Percentiles rank a stretch among this genome's conserved stretches.
Evolutionary conservation across 1,284 basidiomycete species (phyloP).

Genomic region (Cryptococcus maquisensis): DNA sequence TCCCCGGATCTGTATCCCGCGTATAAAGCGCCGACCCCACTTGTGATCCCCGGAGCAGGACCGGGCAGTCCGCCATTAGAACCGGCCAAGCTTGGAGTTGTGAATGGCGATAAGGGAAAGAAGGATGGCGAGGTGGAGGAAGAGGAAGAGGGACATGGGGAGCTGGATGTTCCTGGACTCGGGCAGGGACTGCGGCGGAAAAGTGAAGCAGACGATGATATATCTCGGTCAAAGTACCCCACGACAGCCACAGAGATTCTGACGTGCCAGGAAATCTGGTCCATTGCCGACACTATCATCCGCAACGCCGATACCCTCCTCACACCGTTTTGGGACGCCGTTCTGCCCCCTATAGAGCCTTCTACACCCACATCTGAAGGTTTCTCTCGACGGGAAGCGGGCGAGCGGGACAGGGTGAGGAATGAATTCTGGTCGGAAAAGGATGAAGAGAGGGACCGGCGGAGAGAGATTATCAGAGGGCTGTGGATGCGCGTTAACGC

Average conservation of each 20-base stretch:
- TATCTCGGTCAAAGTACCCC: conserved; percentile 55
- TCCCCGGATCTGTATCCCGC: conserved; percentile 30
- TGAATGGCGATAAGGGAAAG: background rate
- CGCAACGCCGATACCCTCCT: conserved; percentile 59
- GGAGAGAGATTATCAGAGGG: conserved; percentile 52
- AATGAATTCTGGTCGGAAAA: conserved; percentile 35
- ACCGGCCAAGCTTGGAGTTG: conserved; percentile 13
- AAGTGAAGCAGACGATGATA: conserved; percentile 22
- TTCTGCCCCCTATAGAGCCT: conserved; percentile 53
- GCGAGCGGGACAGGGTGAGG: conserved; percentile 40
- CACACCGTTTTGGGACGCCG: conserved; percentile 86
- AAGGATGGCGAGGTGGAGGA: background rate
- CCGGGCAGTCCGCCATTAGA: conserved; percentile 27
- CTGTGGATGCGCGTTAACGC: conserved; percentile 78
- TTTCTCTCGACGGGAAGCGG: conserved; percentile 26
- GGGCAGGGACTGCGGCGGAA: conserved; percentile 28
- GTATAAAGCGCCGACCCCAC: conserved; percentile 6
- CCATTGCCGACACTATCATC: conserved; percentile 84
- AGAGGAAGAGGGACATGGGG: conserved; percentile 4
- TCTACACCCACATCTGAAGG: conserved; percentile 9
- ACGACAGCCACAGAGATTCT: conserved; percentile 93
- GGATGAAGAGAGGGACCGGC: conserved; percentile 49
- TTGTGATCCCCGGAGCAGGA: conserved; percentile 18
- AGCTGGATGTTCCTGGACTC: conserved; percentile 22
- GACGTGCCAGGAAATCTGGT: conserved; percentile 85